Evolutionary conservation across 148 eudicot genomes (phyloP).

Genomic region (Vaccinium macrocarpon): DNA sequence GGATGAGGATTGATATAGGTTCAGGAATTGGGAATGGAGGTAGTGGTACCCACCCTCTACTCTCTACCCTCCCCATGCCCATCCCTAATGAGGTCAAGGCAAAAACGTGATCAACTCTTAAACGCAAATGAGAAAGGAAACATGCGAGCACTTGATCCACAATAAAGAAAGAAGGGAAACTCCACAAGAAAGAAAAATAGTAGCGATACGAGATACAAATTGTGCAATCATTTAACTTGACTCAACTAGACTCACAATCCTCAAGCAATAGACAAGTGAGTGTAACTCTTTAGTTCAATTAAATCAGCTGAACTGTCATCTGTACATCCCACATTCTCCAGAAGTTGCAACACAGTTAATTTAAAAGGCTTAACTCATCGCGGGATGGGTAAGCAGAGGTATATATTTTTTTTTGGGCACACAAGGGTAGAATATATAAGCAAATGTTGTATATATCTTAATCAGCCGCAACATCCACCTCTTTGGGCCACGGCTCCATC

Average conservation of each 20-base stretch:
- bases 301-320: neutral
- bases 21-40: too few species aligned
- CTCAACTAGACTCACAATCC: neutral
- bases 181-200: neutral
- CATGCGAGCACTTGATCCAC: neutral
- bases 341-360: neutral
- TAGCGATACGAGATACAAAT: neutral
- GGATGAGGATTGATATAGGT: too few species aligned
- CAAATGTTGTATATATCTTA: neutral
- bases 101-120: neutral
- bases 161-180: neutral
- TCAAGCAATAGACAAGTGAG: neutral
- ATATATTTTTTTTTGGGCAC: neutral
- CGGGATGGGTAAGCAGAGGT: neutral
- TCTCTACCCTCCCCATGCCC: too few species aligned
- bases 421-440: neutral
- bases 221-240: neutral
- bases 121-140: neutral
- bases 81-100: neutral
- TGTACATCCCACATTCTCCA: neutral
- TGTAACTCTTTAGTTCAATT: neutral
- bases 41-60: too few species aligned
- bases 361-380: constrained; percentile 8
- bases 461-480: constrained; percentile 65
- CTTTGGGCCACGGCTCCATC: constrained; percentile 58